phyloP scores from a whole-genome alignment of 768 basidiomycete species.

The Leucocoprinus birnbaumii region DNA sequence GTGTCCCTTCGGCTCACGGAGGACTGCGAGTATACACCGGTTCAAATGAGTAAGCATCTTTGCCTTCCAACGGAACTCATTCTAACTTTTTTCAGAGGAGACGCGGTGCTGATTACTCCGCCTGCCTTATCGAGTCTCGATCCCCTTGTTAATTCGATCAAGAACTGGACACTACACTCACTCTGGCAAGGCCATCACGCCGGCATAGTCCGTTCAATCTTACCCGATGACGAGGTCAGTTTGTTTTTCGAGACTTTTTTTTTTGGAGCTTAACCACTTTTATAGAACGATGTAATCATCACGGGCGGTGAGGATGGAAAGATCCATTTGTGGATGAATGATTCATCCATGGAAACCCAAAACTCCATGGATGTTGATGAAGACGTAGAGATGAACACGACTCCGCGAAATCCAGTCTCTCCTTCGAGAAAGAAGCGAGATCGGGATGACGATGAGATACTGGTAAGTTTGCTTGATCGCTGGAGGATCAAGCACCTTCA shows the following conservation, averaged over 20 bases:
- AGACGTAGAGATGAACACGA: neutral
- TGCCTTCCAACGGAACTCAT: neutral
- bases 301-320: constrained; percentile 31
- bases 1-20: constrained; percentile 31
- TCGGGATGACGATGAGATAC: constrained; percentile 1
- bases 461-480: neutral
- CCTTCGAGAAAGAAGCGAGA: neutral
- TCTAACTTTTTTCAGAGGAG: constrained; percentile 39
- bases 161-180: constrained; percentile 47
- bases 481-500: neutral
- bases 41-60: constrained; percentile 61
- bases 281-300: constrained; percentile 22
- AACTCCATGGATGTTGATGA: neutral
- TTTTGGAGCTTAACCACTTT: neutral
- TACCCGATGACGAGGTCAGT: constrained; percentile 53
- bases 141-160: constrained; percentile 31
- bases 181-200: constrained; percentile 54
- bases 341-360: neutral
- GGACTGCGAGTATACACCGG: constrained; percentile 59
- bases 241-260: neutral
- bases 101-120: constrained; percentile 49
- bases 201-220: constrained; percentile 53
- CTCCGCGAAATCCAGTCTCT: neutral
- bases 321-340: constrained; percentile 23
- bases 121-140: constrained; percentile 1